Conservation (phyloP, 768 basidiomycete genomes). For the Mycena vitilis region DNA sequence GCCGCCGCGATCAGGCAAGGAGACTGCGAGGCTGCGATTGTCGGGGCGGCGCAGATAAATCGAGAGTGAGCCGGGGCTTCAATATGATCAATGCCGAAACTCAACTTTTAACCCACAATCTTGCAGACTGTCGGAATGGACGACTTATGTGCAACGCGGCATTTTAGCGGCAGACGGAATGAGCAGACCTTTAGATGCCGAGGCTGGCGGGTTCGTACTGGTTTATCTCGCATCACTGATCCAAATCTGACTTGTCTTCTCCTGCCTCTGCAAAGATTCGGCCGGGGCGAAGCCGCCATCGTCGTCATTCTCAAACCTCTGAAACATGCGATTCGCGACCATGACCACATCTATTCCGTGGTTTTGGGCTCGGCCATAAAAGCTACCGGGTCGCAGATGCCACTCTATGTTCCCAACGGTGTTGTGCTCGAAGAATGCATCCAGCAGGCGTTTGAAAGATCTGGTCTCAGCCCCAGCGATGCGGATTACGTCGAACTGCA, state of each 20-base stretch:
- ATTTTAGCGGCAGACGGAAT: constrained; percentile 18
- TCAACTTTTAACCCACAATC: constrained; percentile 35
- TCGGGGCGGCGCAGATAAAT: constrained; percentile 47
- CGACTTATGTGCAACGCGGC: constrained; percentile 41
- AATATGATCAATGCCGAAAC: background rate
- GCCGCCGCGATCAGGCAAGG: constrained; percentile 48
- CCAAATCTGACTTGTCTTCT: constrained; percentile 2
- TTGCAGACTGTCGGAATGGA: constrained; percentile 35
- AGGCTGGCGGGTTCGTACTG: constrained; percentile 24
- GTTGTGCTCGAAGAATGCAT: constrained; percentile 47
- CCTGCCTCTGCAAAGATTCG: constrained; percentile 19
- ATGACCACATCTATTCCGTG: constrained; percentile 47
- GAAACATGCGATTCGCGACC: constrained; percentile 45
- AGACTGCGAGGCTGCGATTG: constrained; percentile 52
- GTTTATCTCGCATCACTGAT: constrained; percentile 19
- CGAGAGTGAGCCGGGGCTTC: constrained; percentile 24
- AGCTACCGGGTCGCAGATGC: constrained; percentile 42
- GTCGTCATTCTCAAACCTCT: constrained; percentile 35
- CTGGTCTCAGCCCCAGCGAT: constrained; percentile 42
- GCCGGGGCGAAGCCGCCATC: constrained; percentile 44
- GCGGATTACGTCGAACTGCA: constrained; percentile 56
- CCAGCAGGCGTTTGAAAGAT: constrained; percentile 40
- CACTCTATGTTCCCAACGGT: constrained; percentile 45
- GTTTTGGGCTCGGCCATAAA: constrained; percentile 48
- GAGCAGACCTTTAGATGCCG: constrained; percentile 22